These are phyloP conservation scores for Ophiocordyceps polyrhachis-furcata DNA, from an alignment of 2,329 filamentous ascomycete genomes.

Conservation along the genomic window DNA sequence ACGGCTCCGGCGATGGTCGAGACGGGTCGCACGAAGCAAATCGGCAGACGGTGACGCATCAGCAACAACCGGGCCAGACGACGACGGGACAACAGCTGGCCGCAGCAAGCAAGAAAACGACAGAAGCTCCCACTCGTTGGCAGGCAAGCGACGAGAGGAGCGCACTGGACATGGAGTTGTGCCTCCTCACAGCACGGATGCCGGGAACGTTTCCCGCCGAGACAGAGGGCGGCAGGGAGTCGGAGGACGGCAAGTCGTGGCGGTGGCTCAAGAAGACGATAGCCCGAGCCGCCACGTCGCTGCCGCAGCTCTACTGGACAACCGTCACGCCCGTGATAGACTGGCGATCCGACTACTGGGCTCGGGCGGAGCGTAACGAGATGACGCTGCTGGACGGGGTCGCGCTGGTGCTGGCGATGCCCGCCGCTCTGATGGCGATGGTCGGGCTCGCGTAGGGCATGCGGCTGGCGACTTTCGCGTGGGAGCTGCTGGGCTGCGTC, in stretches of 20 bases:
- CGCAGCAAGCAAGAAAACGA: neutral
- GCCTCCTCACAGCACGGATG: neutral
- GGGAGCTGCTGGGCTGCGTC: constrained; percentile 2
- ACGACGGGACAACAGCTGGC: neutral
- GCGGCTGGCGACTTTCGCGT: constrained; percentile 6
- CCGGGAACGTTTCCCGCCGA: constrained; percentile 9
- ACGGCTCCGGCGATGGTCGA: neutral
- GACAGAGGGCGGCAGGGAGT: neutral
- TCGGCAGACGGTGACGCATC: constrained; percentile 1
- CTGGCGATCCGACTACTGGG: constrained; percentile 16
- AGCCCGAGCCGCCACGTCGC: neutral
- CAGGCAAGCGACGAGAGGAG: neutral
- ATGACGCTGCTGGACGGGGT: constrained; percentile 8
- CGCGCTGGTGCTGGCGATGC: constrained; percentile 10
- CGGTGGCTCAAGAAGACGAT: too few relatives aligned
- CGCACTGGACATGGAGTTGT: neutral
- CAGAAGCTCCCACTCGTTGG: neutral
- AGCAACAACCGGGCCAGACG: neutral
- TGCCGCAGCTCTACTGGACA: constrained; percentile 15
- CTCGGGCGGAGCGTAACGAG: constrained; percentile 7
- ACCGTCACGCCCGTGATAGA: constrained; percentile 21
- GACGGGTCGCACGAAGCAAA: too few relatives aligned
- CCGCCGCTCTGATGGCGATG: constrained; percentile 8
- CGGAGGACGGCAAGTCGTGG: neutral
- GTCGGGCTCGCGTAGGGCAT: constrained; percentile 10